Evolutionary conservation across 2,329 filamentous ascomycete genomes (phyloP).

Genomic region (Beauveria pseudobassiana): DNA sequence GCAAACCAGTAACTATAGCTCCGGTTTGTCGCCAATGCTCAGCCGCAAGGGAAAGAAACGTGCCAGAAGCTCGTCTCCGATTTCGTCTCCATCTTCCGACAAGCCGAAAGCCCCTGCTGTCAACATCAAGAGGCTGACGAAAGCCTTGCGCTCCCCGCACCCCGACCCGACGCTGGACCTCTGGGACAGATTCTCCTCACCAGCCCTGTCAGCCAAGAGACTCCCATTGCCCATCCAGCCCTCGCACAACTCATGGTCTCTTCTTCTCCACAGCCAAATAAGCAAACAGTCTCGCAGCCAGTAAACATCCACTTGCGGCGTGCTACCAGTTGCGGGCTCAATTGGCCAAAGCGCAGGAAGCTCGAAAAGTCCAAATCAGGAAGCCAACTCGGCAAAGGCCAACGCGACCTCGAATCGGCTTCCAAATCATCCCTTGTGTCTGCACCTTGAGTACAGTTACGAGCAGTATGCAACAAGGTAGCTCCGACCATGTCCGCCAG

Average conservation of each 20-base stretch:
- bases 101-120: slow-evolving; percentile 38
- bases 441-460: slow-evolving; percentile 57
- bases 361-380: slow-evolving; percentile 40
- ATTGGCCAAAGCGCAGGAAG: slow-evolving; percentile 65
- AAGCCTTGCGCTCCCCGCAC: slow-evolving; percentile 57
- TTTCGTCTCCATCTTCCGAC: slow-evolving; percentile 54
- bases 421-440: slow-evolving; percentile 53
- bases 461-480: slow-evolving; percentile 40
- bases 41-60: slow-evolving; percentile 54
- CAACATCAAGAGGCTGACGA: slow-evolving; percentile 51
- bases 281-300: slow-evolving; percentile 32
- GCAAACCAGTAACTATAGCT: slow-evolving; percentile 31
- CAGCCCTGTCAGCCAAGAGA: slow-evolving; percentile 33
- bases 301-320: slow-evolving; percentile 45
- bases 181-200: slow-evolving; percentile 66
- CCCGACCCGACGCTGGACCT: slow-evolving; percentile 67
- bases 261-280: slow-evolving; percentile 58
- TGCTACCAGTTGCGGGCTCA: slow-evolving; percentile 60
- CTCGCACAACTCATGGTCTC: slow-evolving; percentile 61
- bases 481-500: slow-evolving; percentile 24
- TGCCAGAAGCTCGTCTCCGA: slow-evolving; percentile 65
- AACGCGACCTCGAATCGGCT: slow-evolving; percentile 37
- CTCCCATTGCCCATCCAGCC: slow-evolving; percentile 42
- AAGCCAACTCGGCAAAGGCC: slow-evolving; percentile 24
- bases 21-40: slow-evolving; percentile 41